phyloP scores from a whole-genome alignment of 2,329 filamentous ascomycete species.

The Hypoxylon sp. region DNA sequence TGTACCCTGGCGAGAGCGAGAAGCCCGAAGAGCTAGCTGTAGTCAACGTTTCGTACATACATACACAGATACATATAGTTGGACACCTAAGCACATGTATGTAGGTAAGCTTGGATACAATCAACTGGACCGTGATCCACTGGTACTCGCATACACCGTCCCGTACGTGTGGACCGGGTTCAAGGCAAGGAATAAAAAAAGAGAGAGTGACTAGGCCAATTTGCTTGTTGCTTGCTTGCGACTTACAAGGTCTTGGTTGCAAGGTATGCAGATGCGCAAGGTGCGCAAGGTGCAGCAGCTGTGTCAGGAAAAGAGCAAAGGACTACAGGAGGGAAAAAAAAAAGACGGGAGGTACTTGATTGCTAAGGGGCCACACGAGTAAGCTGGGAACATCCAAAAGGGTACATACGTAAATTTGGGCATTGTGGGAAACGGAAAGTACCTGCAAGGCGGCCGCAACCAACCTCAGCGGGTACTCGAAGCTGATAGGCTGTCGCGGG shows the following conservation, averaged over 20 bases:
- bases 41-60: not conserved
- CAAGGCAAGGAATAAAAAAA: conserved; percentile 30
- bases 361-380: conserved; percentile 23
- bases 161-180: conserved; percentile 31
- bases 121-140: conserved; percentile 31
- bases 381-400: conserved; percentile 24
- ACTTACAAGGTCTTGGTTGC: conserved; percentile 37
- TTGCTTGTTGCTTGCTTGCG: conserved; percentile 38
- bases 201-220: conserved; percentile 14
- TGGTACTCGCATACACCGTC: conserved; percentile 23
- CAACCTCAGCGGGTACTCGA: conserved; percentile 36
- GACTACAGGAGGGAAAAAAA: conserved; percentile 8
- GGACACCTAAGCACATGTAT: conserved; percentile 10
- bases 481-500: conserved; percentile 43
- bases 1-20: conserved; percentile 21
- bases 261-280: conserved; percentile 25
- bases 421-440: conserved; percentile 28
- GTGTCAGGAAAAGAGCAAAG: conserved; percentile 28
- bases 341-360: conserved; percentile 24
- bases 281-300: conserved; percentile 38
- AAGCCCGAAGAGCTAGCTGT: conserved; percentile 6
- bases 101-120: conserved; percentile 4
- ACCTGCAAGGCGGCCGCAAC: conserved; percentile 40
- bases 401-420: conserved; percentile 2
- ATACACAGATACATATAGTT: too few species aligned